Evolutionary conservation across 108 stramenopile species (phyloP), one percentile per base, ranked within the genome.

Genomic region (Stephanodiscus minutulus): DNA sequence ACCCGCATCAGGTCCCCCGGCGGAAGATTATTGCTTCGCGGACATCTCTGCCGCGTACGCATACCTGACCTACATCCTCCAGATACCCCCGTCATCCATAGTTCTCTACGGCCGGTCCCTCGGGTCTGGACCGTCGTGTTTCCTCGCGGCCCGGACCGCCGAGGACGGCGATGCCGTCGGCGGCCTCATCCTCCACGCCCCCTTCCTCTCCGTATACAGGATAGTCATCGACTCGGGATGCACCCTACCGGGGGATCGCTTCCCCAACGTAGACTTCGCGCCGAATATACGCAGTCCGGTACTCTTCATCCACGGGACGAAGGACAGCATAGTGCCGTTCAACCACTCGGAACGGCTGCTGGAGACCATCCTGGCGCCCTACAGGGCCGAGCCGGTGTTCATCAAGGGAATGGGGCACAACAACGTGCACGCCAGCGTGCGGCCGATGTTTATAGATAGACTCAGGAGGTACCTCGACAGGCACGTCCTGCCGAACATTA

Each of bases 151-250:
- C 17, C 77, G 91, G 31, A 85, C 92, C 7, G 89, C 97, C 3
- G 66, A 72, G 24, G 81, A 86, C 28, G 92, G 88, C 20, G 76
- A 80, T 11, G 87, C 90, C 35, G 85, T 98, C 13, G 97, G 95
- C 50, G 97, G 97, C 20, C 77, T 98, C 27, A 96, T 98, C 63
- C 86, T 98, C n/a, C 97, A 97, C 72, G 96, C 94, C 41, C 97
- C 97, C 33, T 96, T 98, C 72, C 79, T 95, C 20, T 95, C 93
- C 21, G 96, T 97, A 9, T 97, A 92, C 79, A 83, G 97, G 12
- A 95, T 98, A 25, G 95, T 96, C 8, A 57, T 96, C 35, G 95
- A 98, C 46, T 88, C 94, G 49, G 93, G 97, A 17, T 97, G 93
- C 77, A 98, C 97, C 15, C 69, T 97, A 21, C 89, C 88, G 48